Conservation (phyloP, 805 yeast species). For the Candida khao-thaluensis region DNA sequence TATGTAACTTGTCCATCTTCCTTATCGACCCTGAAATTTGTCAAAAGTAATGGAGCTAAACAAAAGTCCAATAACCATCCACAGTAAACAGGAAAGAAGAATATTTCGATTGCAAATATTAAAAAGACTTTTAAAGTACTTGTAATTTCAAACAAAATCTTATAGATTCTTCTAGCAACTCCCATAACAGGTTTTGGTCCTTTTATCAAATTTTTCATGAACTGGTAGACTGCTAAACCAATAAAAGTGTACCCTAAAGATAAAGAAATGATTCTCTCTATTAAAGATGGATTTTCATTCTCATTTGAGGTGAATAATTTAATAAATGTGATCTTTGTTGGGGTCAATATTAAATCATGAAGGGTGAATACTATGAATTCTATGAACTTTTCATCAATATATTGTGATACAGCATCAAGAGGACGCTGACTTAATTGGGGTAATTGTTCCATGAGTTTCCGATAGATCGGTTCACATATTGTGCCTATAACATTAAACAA, state of each 20-base stretch:
- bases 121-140: conserved; percentile 72
- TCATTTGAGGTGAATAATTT: conserved; percentile 18
- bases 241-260: conserved; percentile 33
- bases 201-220: conserved; percentile 30
- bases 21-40: conserved; percentile 6
- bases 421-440: not conserved
- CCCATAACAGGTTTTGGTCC: conserved; percentile 49
- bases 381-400: conserved; percentile 13
- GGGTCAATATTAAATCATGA: conserved; percentile 18
- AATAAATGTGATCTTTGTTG: conserved; percentile 16
- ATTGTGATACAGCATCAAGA: not conserved
- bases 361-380: conserved; percentile 16
- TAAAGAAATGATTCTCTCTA: conserved; percentile 39
- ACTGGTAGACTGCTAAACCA: conserved; percentile 22
- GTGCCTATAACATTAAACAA: not conserved
- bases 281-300: conserved; percentile 25
- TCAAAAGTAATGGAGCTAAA: conserved; percentile 49
- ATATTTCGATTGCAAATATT: conserved; percentile 73
- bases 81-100: conserved; percentile 84
- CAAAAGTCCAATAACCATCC: conserved; percentile 76
- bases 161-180: conserved; percentile 49
- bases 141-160: conserved; percentile 51
- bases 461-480: not conserved
- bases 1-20: conserved; percentile 2
- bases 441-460: not conserved